These are phyloP conservation scores for Closterium sp. DNA, from an alignment of 139 green algal genomes.

Conservation along the genomic window DNA sequence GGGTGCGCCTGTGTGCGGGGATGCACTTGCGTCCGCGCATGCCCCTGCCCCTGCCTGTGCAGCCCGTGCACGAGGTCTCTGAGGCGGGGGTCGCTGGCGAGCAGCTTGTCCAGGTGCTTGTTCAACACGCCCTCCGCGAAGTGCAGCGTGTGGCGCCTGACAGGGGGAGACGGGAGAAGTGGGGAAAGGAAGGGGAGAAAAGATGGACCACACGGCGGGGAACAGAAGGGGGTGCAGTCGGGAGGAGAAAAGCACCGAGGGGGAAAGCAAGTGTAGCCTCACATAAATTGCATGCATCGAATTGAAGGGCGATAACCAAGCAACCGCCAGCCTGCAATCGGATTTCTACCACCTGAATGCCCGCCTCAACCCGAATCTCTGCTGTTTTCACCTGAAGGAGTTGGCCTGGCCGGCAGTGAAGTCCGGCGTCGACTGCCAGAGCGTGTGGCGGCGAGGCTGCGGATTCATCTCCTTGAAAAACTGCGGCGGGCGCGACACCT, in stretches of 20 bases:
- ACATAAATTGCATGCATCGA: no score
- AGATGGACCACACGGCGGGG: no score
- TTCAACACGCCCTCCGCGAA: slow-evolving; percentile 33
- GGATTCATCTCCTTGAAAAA: slow-evolving; percentile 53
- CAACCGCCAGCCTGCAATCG: no score
- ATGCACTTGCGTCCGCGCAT: not conserved
- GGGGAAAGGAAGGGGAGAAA: no score
- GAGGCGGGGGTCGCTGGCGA: slow-evolving; percentile 20
- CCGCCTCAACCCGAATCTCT: no score
- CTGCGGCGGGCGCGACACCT: slow-evolving; percentile 24
- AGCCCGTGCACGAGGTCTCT: not conserved
- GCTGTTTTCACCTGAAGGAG: slow-evolving; percentile 36
- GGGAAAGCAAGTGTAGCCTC: no score
- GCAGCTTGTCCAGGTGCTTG: slow-evolving; percentile 37
- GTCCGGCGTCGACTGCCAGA: slow-evolving; percentile 37
- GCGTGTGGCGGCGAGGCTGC: slow-evolving; percentile 51
- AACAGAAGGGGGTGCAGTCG: no score
- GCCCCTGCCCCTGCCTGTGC: not conserved
- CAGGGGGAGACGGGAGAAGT: not conserved
- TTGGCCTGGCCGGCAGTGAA: slow-evolving; percentile 50
- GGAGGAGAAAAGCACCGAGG: no score
- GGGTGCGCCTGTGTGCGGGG: no score
- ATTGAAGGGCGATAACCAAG: no score
- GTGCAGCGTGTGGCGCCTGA: slow-evolving; percentile 10
- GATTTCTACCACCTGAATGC: no score